A percentile compares a stretch with the other conserved stretches of the same genome.
phyloP scores from a whole-genome alignment of 208 protist genomes.

The Leishmania lainsoni region DNA sequence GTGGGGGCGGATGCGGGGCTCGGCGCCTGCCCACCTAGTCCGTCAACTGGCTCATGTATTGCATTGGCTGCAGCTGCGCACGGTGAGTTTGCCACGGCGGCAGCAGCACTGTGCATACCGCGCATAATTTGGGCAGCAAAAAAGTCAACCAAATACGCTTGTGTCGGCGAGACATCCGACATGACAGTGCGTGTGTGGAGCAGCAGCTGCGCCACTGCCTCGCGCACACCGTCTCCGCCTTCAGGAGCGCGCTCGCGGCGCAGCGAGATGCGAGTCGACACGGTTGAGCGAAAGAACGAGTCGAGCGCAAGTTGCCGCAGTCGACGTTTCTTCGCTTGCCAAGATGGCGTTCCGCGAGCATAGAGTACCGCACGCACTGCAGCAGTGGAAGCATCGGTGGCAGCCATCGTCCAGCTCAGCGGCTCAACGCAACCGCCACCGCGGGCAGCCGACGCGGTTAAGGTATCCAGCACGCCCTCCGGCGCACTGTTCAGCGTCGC shows the following conservation, averaged over 20 bases:
- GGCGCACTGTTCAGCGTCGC: constrained; percentile 7
- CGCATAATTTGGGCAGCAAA: constrained; percentile 13
- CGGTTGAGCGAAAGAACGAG: constrained; percentile 22
- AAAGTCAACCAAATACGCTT: constrained; percentile 30
- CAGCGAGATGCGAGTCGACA: constrained; percentile 14
- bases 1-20: neutral
- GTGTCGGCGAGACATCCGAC: constrained; percentile 24
- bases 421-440: neutral
- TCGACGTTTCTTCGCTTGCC: constrained; percentile 17
- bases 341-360: constrained; percentile 1
- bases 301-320: constrained; percentile 25
- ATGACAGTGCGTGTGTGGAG: constrained; percentile 25
- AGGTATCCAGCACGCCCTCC: neutral
- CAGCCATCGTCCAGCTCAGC: neutral
- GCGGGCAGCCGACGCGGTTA: neutral
- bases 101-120: no score
- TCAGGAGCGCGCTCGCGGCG: neutral
- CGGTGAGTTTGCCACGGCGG: neutral
- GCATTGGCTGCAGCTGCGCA: neutral
- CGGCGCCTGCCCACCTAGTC: neutral
- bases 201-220: constrained; percentile 11
- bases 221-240: constrained; percentile 17
- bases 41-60: neutral
- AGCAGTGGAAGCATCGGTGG: constrained; percentile 17
- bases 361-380: constrained; percentile 24